Conservation (phyloP, 2,329 filamentous ascomycete species). For the Pezicula neosporulosa region DNA sequence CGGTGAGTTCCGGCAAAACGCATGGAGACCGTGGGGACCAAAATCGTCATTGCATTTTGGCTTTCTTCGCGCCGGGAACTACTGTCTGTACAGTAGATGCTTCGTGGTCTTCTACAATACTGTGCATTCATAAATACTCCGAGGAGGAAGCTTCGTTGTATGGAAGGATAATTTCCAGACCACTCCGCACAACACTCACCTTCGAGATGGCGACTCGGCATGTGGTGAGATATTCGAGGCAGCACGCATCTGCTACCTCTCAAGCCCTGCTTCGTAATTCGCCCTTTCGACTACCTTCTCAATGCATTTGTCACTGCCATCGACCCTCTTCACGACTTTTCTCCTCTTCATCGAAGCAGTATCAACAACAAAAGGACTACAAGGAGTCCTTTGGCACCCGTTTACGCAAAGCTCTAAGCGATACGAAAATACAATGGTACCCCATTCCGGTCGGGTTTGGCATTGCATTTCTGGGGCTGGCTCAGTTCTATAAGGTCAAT, state of each 20-base stretch:
- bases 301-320: constrained; percentile 14
- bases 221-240: constrained; percentile 8
- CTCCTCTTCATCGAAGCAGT: constrained; percentile 21
- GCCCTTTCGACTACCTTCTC: constrained; percentile 6
- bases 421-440: constrained; percentile 68
- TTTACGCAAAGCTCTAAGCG: constrained; percentile 53
- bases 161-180: too few relatives aligned
- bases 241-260: constrained; percentile 1
- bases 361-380: constrained; percentile 20
- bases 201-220: constrained; percentile 9
- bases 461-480: constrained; percentile 61
- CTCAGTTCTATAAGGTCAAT: constrained; percentile 61
- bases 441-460: constrained; percentile 68
- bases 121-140: too few relatives aligned
- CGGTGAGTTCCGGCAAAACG: background rate
- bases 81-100: too few relatives aligned
- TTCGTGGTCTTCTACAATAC: too few relatives aligned
- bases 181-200: background rate
- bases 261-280: constrained; percentile 6
- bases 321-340: constrained; percentile 15
- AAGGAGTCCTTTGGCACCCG: constrained; percentile 32
- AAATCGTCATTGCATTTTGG: too few relatives aligned
- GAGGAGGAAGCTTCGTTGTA: too few relatives aligned
- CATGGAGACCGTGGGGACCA: too few relatives aligned
- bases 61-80: too few relatives aligned